Base-by-base conservation (phyloP, 805 yeast genomes). In the Pichia pseudocactophila region DNA sequence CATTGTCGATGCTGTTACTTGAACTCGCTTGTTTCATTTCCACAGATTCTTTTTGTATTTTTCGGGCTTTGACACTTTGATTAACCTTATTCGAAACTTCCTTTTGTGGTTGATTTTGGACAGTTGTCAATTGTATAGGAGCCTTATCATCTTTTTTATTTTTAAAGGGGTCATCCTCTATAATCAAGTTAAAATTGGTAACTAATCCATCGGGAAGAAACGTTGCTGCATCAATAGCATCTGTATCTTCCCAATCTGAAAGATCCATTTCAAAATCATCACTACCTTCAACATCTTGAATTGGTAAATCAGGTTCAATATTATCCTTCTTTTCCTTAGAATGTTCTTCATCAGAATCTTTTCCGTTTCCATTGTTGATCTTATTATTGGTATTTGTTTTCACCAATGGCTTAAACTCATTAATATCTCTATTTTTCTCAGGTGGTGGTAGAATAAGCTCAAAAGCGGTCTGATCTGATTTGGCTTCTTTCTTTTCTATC, bases 211-310 rank as follows among this genome's bases (percentile, higher is more conserved):
- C 35, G 22, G 2, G 45, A 37, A 8, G 30, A 37, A 22, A 16
- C 28, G 8, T 37, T 41, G 15, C 35, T 39, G 3, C 43, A 27
- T 38, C 46, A 18, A 47, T 31, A 2, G 44, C 40, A 16, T 52
- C 57, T 3, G 42, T 53, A 13, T 57, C 60, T 10, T 54, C 60
- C 58, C 57, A 56, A 37, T 53, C 60, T 0, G 57, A 52, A 7
- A 50, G 37, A 35, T 52, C 58, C 19, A 50, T 50, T 36, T 53
- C 58, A 16, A 57, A 36, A 40, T 56, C 59, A 34, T 49, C 53
- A 1, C 54, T 53, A 20, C 45, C 43, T 2, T 51, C 56, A 6
- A 56, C 27, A 30, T 56, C 59, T 9, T 51, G 47, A 20, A 49
- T 12, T 28, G 15, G 15, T 28, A 13, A 28, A 28, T 12, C 6